These are phyloP conservation scores for Leishmania lainsoni DNA, from an alignment of 208 protist genomes.

Conservation along the genomic window DNA sequence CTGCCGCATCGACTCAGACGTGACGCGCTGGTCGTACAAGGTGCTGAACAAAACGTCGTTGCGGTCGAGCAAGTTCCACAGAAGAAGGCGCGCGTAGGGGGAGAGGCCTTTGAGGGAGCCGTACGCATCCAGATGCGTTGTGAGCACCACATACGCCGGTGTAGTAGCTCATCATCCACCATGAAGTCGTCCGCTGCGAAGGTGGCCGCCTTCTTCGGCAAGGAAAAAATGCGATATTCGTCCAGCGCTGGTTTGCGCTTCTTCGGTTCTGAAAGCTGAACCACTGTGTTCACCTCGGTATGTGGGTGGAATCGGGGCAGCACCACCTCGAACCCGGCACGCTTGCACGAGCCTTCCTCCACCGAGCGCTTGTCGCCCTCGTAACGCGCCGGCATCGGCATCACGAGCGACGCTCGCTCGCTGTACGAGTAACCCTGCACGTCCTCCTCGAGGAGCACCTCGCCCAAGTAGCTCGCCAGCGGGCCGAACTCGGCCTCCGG, in stretches of 20 bases:
- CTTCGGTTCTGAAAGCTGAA: constrained; percentile 81
- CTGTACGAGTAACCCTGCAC: constrained; percentile 75
- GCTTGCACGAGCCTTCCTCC: constrained; percentile 54
- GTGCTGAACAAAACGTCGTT: constrained; percentile 54
- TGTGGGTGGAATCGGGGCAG: constrained; percentile 63
- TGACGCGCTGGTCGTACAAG: constrained; percentile 41
- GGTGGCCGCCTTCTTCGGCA: constrained; percentile 78
- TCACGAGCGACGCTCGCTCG: constrained; percentile 39
- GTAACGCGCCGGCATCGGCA: constrained; percentile 63
- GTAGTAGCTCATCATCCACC: constrained; percentile 83
- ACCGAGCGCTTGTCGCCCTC: constrained; percentile 71
- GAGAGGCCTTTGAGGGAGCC: constrained; percentile 70
- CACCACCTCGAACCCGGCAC: constrained; percentile 56
- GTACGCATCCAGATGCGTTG: constrained; percentile 66
- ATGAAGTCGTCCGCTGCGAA: constrained; percentile 83
- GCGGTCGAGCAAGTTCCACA: constrained; percentile 76
- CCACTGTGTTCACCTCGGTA: constrained; percentile 71
- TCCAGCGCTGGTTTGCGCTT: constrained; percentile 69
- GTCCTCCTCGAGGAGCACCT: constrained; percentile 43
- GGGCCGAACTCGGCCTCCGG: constrained; percentile 57
- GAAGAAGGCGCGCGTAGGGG: constrained; percentile 66
- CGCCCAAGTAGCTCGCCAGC: constrained; percentile 34
- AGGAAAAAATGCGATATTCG: constrained; percentile 85
- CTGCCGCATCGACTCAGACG: constrained; percentile 25
- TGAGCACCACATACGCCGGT: constrained; percentile 73